Evolutionary conservation across 2,329 filamentous ascomycete species (phyloP), one percentile per base, ranked within the genome.

Genomic region (Alternaria sp.): DNA sequence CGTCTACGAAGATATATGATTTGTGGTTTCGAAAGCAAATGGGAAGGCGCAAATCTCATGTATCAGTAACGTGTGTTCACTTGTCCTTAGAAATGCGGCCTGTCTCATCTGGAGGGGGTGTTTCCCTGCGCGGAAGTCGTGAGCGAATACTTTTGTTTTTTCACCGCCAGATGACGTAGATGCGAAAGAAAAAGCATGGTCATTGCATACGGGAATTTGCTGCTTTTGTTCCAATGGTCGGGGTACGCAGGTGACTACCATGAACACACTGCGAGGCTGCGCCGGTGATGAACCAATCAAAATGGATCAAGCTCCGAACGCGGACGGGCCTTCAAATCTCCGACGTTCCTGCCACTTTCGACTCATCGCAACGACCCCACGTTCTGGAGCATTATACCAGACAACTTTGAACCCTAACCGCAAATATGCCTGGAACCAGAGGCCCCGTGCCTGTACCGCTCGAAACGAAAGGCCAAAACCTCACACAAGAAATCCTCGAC

Each of bases 401-500:
- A 46, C 24, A 57, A 55, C 54, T 47, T 54, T 46, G 32, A 48
- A 48, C 48, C 18, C 55, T 57, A 52, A 51, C 46, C 64, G 60
- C 68, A 64, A 77, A 61, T 54, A 83, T 83, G 81, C 76, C 79
- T 62, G 80, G 80, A 73, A 78, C 76, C 64, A 79, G 81, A 63
- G 82, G 82, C 66, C 80, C 82, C 38, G 82, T 84, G 63, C 82
- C 82, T 44, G 79, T 83, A 44, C 79, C 78, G 38, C 65, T 71
- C 57, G 70, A 78, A 52, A 72, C 77, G 52, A 77, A 78, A 62
- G 72, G 70, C 30, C 76, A 75, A 64, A 81, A 84, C 72, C 85
- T 96, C 66, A 88, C 91, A 57, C 89, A 93, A 83, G 89, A 94
- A 79, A 88, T 97, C 66, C 87, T 97, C 65, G 91, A 96, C 71